Evolutionary conservation across 306 rosid species (phyloP).

Genomic region (Vigna trinervia): DNA sequence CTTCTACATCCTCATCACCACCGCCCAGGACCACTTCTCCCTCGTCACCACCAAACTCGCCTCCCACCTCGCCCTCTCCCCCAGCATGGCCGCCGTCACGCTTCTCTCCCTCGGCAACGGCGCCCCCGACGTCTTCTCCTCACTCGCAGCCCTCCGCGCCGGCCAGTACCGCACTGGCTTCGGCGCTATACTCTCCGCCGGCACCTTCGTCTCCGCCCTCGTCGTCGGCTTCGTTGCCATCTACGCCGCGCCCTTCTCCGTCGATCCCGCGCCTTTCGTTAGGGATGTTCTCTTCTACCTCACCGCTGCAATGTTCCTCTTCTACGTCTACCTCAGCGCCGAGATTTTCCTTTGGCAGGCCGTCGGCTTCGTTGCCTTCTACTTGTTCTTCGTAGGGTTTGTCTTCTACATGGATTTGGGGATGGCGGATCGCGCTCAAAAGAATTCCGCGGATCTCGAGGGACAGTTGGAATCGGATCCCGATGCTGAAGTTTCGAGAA

Average conservation of each 20-base stretch:
- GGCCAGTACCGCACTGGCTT: constrained; percentile 88
- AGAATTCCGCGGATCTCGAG: constrained; percentile 56
- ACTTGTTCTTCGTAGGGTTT: constrained; percentile 79
- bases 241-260: constrained; percentile 81
- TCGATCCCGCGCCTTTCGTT: constrained; percentile 77
- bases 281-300: constrained; percentile 85
- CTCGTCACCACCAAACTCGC: constrained; percentile 78
- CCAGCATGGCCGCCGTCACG: constrained; percentile 91
- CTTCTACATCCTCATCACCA: constrained; percentile 90
- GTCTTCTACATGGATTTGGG: constrained; percentile 97
- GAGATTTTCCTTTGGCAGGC: constrained; percentile 98
- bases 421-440: constrained; percentile 45
- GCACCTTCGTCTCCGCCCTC: constrained; percentile 86
- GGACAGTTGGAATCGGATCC: constrained; percentile 42
- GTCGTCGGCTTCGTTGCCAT: constrained; percentile 94
- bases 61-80: constrained; percentile 70
- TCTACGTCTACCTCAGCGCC: constrained; percentile 87
- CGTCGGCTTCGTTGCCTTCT: constrained; percentile 76
- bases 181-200: constrained; percentile 92
- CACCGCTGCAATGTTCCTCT: constrained; percentile 74
- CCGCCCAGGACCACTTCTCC: constrained; percentile 89
- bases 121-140: constrained; percentile 87
- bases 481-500: constrained; percentile 44
- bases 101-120: constrained; percentile 92
- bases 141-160: constrained; percentile 84